A percentile compares a stretch with the other conserved stretches of the same genome.
Evolutionary conservation across 148 eudicot genomes (phyloP).

Genomic region (Nepenthes mirabilis): DNA sequence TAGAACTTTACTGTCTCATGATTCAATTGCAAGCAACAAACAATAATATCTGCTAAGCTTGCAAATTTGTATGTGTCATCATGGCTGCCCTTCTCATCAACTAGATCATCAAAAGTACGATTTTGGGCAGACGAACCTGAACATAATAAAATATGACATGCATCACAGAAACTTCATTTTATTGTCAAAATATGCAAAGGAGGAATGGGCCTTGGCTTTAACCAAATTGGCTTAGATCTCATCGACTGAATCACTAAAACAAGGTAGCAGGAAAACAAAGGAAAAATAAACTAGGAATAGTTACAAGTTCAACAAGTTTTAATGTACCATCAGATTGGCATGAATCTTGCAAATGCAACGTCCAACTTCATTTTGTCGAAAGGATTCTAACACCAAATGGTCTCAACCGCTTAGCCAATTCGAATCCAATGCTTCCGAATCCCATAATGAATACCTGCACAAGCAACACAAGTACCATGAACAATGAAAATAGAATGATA

Average conservation of each 20-base stretch:
- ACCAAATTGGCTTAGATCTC: too few species aligned
- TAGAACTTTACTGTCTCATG: slow-evolving; percentile 47
- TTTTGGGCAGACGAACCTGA: slow-evolving; percentile 1
- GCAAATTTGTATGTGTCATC: slow-evolving; percentile 64
- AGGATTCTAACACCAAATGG: slow-evolving; percentile 83
- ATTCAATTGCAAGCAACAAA: slow-evolving; percentile 77
- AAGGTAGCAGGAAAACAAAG: slow-evolving; percentile 14
- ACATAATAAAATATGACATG: too few species aligned
- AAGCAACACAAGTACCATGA: not conserved
- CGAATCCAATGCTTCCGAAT: slow-evolving; percentile 69
- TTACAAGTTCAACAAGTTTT: not conserved
- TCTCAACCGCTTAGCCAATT: slow-evolving; percentile 81
- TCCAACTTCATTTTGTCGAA: slow-evolving; percentile 93
- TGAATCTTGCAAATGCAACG: slow-evolving; percentile 13
- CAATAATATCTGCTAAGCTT: slow-evolving; percentile 70
- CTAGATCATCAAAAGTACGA: slow-evolving; percentile 30
- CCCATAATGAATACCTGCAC: slow-evolving; percentile 86
- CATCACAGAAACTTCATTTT: too few species aligned
- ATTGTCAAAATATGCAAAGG: too few species aligned
- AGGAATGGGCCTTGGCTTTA: too few species aligned
- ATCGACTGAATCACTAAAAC: too few species aligned
- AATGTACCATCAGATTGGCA: slow-evolving; percentile 26
- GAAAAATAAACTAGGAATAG: not conserved
- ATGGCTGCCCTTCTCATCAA: slow-evolving; percentile 84
- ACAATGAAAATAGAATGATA: too few species aligned